Base-by-base conservation (phyloP, 495 filamentous ascomycete species). In the Penicillium daleae region DNA sequence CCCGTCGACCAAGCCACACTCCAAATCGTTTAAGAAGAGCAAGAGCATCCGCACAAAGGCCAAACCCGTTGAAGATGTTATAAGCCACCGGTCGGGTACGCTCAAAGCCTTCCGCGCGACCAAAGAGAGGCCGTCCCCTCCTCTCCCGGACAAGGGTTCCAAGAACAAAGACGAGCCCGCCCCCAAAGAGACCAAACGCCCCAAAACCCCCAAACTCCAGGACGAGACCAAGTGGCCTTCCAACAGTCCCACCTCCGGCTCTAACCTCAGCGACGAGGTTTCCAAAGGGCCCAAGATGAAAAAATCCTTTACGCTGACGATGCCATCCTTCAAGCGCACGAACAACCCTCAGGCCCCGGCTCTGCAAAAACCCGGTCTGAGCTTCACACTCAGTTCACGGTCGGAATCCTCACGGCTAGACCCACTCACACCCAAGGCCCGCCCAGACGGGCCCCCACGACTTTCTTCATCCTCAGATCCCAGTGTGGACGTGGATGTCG, bases 1-100 rank as follows among this genome's bases (percentile, higher is more conserved):
- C 22, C 77, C 78, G 32, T 61, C 56, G 21, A 57, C 55, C 58
- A 70, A 70, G 63, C 62, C 59, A 57, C 70, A 64, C 48, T 73
- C 51, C 57, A 39, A 57, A 58, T 31, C 57, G 7, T 50, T 51
- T 32, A 50, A 52, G 50, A 62, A 49, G 32, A 26, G 33, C 50
- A 56, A 32, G 19, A 44, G 35, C 57, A 57, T 60, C 22, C 40
- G 56, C 13, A 24, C 33, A 44, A 48, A 54, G 19, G 31, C 15
- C 39, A 26, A 53, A 19, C 17, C 9, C 17, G 17, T 13, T 31
- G 51, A 54, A 8, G 19, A 54, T 37, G 51, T 31, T 6, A 21
- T 33, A 33, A 10, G 6, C 2, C 29, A 27, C 27, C 40, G 7
- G 6, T 49, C 35, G 51, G 39, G 4, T 8, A 57, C 10, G 19